Evolutionary conservation across 2,329 filamentous ascomycete species (phyloP).

Genomic region (Calonectria naviculata): DNA sequence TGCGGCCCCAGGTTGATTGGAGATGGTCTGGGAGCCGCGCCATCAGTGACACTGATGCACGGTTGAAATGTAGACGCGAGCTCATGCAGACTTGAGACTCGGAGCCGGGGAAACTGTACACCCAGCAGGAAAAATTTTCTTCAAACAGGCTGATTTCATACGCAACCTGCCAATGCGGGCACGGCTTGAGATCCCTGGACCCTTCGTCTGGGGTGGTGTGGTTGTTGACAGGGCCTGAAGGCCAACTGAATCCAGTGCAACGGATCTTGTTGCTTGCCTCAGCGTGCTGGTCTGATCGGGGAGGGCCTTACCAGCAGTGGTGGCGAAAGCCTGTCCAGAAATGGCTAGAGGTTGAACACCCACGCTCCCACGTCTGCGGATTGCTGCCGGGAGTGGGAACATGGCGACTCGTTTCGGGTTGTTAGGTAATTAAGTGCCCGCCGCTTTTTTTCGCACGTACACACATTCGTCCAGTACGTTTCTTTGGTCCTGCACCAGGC

Average conservation of each 20-base stretch:
- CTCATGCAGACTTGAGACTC: slow-evolving; percentile 12
- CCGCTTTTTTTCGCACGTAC: slow-evolving; percentile 17
- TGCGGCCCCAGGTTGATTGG: slow-evolving; percentile 31
- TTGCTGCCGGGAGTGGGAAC: slow-evolving; percentile 24
- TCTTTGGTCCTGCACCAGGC: slow-evolving; percentile 29
- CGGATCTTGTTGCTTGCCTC: slow-evolving; percentile 34
- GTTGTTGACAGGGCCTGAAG: slow-evolving; percentile 27
- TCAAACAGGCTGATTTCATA: slow-evolving; percentile 12
- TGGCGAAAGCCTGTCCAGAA: slow-evolving; percentile 28
- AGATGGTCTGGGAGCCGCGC: slow-evolving; percentile 22
- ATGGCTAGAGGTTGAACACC: slow-evolving; percentile 24
- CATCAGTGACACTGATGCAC: slow-evolving; percentile 18
- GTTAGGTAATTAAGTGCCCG: slow-evolving; percentile 31
- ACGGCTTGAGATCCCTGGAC: slow-evolving; percentile 33
- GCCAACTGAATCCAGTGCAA: slow-evolving; percentile 37
- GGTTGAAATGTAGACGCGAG: slow-evolving; percentile 7
- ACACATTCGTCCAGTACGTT: slow-evolving; percentile 8
- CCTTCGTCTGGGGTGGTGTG: slow-evolving; percentile 33
- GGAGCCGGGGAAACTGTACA: slow-evolving; percentile 10
- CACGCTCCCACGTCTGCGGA: slow-evolving; percentile 22
- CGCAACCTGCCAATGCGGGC: slow-evolving; percentile 28
- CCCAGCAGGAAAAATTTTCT: slow-evolving; percentile 14
- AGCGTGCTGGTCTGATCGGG: slow-evolving; percentile 33
- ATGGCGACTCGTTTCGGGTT: slow-evolving; percentile 34
- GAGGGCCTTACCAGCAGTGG: slow-evolving; percentile 28